Conservation (phyloP, 179 eudicot species). For the Silene coronaria region DNA sequence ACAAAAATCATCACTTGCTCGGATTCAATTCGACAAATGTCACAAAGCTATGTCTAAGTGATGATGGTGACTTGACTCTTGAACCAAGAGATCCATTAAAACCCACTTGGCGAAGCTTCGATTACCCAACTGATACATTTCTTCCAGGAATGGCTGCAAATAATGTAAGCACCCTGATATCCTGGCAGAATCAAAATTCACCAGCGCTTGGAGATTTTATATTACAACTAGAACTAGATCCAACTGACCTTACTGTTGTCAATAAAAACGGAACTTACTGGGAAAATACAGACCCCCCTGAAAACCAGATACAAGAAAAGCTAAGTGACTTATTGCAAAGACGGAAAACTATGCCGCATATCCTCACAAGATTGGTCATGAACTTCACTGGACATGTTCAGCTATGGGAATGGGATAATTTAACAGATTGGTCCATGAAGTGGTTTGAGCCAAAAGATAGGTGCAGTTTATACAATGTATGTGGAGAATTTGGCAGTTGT, state of each 20-base stretch:
- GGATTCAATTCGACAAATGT: neutral
- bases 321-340: neutral
- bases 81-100: neutral
- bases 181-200: conserved; percentile 17
- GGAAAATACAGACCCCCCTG: neutral
- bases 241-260: neutral
- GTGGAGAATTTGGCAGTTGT: conserved; percentile 35
- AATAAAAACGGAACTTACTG: neutral
- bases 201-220: conserved; percentile 19
- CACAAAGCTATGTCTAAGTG: conserved; percentile 12
- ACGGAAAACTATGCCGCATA: neutral
- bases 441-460: conserved; percentile 23
- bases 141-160: conserved; percentile 23
- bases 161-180: conserved; percentile 8
- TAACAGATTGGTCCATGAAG: conserved; percentile 3
- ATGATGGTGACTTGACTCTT: conserved; percentile 22
- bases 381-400: conserved; percentile 22
- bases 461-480: conserved; percentile 13
- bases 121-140: conserved; percentile 27
- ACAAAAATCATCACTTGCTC: no score
- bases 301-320: neutral
- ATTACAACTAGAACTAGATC: neutral
- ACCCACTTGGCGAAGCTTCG: conserved; percentile 24
- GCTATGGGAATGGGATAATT: conserved; percentile 8
- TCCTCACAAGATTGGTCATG: conserved; percentile 24